Percentiles rank a stretch among this genome's conserved stretches.
These are phyloP conservation scores for Phaeoacremonium minimum DNA, from an alignment of 2,329 filamentous ascomycete species.

Conservation along the genomic window DNA sequence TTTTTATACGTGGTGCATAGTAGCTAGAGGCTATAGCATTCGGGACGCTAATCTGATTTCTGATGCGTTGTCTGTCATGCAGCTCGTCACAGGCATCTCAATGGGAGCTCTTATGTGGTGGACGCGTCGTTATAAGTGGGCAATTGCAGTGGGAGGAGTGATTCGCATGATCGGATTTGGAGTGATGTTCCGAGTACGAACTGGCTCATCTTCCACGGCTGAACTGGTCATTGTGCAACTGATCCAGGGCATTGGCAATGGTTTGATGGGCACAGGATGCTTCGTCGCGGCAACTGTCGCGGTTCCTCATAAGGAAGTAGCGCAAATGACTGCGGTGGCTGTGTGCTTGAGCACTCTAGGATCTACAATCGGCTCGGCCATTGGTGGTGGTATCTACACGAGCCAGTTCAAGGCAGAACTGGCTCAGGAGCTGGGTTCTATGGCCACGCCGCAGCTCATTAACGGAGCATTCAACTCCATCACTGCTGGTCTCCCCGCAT, in stretches of 20 bases:
- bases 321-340: conserved; percentile 41
- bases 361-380: conserved; percentile 27
- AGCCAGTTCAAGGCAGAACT: conserved; percentile 32
- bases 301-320: conserved; percentile 37
- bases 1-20: conserved; percentile 29
- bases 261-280: conserved; percentile 12
- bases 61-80: conserved; percentile 30
- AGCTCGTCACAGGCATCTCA: conserved; percentile 33
- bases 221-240: conserved; percentile 43
- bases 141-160: conserved; percentile 31
- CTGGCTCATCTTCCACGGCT: conserved; percentile 31
- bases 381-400: conserved; percentile 46
- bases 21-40: conserved; percentile 32
- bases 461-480: conserved; percentile 38
- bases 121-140: conserved; percentile 39
- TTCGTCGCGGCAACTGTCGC: conserved; percentile 16
- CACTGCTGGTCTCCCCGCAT: conserved; percentile 29
- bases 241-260: conserved; percentile 38
- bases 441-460: conserved; percentile 22
- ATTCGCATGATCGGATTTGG: conserved; percentile 43
- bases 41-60: conserved; percentile 37
- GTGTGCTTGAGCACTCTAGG: conserved; percentile 35
- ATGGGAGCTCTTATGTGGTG: conserved; percentile 34
- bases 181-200: conserved; percentile 43
- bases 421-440: conserved; percentile 25